Base-by-base conservation (phyloP, 768 basidiomycete species). In the Paxillus rubicundulus region DNA sequence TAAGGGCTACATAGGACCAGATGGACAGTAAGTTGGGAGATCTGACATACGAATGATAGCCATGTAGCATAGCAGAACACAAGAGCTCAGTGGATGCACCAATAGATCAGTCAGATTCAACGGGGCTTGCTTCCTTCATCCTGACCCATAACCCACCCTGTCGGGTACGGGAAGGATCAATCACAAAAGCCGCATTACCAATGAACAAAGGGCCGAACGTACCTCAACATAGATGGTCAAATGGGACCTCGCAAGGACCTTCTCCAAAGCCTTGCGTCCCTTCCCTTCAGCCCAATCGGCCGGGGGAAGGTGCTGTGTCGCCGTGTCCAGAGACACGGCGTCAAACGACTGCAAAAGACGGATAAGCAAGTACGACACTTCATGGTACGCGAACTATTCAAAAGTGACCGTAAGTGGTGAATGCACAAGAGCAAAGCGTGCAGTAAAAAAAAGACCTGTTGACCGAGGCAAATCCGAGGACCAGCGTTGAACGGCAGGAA, bases 401-500 rank as follows among this genome's bases (percentile, higher is more conserved):
- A 24, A 12, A 33, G 6, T 18, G 50, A 37, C 20, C 34, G 27
- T 20, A 13, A 50, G 37, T 14, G 18, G 16, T 17, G 4, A 16
- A 1, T 34, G 13, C 24, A 39, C 21, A 43, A 28, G 14, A 4
- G 20, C 50, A 18, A 9, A 9, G n/a, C 20, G 14, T 12, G 47
- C 33, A 17, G 14, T 27, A 41, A 27, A 33, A 28, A 17, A 34
- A 53, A 7, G 47, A 70, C 67, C 65, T 77, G 76, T 55, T 78
- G 76, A 0, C 78, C 85, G 9, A 84, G 73, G 50, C 85, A 86
- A 54, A 84, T 82, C 9, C 85, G 73, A 5, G 84, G 85, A 1
- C 82, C 85, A 1, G 82, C 83, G 52, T 85, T 85, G 70, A 86
- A 86, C 0, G 85, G 84, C 5, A 82, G 67, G 65, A 86, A 87